These are phyloP conservation scores for Colletotrichum sp. DNA, from an alignment of 2,329 filamentous ascomycete species.

Conservation along the genomic window DNA sequence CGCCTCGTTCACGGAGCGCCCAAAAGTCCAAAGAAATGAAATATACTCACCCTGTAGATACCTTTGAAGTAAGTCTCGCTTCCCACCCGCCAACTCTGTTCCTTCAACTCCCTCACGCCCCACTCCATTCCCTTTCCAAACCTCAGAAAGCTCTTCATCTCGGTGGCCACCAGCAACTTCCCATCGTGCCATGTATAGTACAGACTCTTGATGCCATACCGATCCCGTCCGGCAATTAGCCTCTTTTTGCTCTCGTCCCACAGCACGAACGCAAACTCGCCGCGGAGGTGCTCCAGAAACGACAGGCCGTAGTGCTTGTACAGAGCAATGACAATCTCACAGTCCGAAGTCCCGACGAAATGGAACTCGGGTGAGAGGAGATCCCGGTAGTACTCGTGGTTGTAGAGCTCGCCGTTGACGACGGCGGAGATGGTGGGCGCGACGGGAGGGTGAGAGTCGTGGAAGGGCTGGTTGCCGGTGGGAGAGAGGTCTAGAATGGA, in stretches of 20 bases:
- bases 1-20: no score
- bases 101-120: not conserved
- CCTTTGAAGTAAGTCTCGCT: not conserved
- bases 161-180: not conserved
- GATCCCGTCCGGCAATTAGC: conserved; percentile 55
- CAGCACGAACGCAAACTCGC: conserved; percentile 60
- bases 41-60: no score
- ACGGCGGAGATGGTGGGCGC: no score
- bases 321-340: no score
- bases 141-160: not conserved
- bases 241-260: conserved; percentile 44
- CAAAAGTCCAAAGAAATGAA: no score
- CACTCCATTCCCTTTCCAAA: not conserved
- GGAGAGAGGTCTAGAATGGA: no score
- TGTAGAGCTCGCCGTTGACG: no score
- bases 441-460: no score
- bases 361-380: no score
- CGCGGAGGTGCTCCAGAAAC: conserved; percentile 46
- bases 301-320: conserved; percentile 48
- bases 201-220: conserved; percentile 62
- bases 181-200: conserved; percentile 38
- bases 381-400: no score
- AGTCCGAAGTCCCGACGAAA: conserved; percentile 25
- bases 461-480: no score
- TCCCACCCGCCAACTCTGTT: not conserved